A percentile compares a stretch with the other conserved stretches of the same genome.
phyloP scores from a whole-genome alignment of 2,329 filamentous ascomycete species.

The Ophiostoma fasciatum region DNA sequence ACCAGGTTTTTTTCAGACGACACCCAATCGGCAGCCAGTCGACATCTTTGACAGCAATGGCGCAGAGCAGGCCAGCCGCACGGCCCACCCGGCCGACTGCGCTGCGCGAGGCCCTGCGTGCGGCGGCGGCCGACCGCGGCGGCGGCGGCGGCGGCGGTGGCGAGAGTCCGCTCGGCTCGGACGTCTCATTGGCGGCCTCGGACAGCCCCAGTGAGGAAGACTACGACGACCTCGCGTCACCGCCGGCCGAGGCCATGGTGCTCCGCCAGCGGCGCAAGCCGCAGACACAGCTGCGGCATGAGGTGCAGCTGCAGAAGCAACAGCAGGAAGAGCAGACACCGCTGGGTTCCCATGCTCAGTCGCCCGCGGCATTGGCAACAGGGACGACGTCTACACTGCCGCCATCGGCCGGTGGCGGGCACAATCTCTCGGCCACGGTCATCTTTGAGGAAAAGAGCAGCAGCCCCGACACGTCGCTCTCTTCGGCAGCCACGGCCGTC shows the following conservation, averaged over 20 bases:
- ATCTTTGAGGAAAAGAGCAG: conserved; percentile 10
- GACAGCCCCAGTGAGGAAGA: conserved; percentile 32
- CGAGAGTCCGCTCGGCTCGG: conserved; percentile 7
- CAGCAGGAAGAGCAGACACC: neutral
- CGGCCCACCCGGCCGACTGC: conserved; percentile 10
- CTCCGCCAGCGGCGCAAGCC: conserved; percentile 9
- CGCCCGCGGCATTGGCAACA: no score
- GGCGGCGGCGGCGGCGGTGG: no score
- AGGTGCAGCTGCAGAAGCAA: conserved; percentile 7
- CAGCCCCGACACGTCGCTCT: neutral
- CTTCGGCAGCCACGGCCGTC: conserved; percentile 5
- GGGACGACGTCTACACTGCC: neutral
- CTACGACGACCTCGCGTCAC: conserved; percentile 23
- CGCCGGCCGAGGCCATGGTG: conserved; percentile 12
- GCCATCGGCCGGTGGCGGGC: neutral
- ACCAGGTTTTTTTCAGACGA: no score
- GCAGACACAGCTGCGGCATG: conserved; percentile 6
- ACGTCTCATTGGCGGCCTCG: conserved; percentile 14
- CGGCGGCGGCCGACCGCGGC: conserved; percentile 1
- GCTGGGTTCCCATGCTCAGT: no score
- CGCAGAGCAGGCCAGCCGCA: no score
- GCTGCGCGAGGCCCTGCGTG: conserved; percentile 13
- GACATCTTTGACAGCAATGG: no score
- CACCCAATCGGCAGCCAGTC: no score
- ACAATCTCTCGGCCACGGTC: conserved; percentile 10